These are phyloP conservation scores for Naganishia onofrii DNA, from an alignment of 768 basidiomycete species.

Conservation along the genomic window DNA sequence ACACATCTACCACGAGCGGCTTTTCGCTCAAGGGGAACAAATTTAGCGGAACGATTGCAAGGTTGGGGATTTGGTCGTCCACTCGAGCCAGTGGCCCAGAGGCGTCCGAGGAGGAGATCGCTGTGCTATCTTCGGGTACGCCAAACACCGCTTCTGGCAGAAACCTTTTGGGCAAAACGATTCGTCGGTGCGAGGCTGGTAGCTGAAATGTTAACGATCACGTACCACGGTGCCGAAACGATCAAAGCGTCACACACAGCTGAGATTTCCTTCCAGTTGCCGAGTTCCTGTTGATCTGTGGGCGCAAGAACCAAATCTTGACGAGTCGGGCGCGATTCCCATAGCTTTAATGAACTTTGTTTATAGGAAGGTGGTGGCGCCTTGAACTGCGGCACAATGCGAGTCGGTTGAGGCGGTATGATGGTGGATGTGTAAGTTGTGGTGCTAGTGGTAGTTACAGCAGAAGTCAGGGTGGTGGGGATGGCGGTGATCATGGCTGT, in stretches of 20 bases:
- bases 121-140: neutral
- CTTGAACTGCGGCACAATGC: neutral
- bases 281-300: neutral
- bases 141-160: neutral
- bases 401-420: neutral
- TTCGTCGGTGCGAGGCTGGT: neutral
- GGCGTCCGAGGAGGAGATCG: too few species aligned
- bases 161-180: neutral
- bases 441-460: neutral
- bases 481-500: neutral
- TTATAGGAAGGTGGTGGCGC: neutral
- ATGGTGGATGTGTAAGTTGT: neutral
- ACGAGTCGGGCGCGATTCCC: neutral
- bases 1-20: neutral
- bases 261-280: constrained; percentile 1
- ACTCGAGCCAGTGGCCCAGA: neutral
- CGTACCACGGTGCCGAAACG: neutral
- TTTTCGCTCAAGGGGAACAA: neutral
- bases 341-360: neutral
- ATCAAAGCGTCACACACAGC: neutral
- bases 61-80: too few species aligned
- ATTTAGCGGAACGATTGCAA: neutral
- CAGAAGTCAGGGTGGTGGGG: neutral
- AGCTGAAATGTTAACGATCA: too few species aligned
- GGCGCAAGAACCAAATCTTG: neutral